phyloP scores from a whole-genome alignment of 352 stramenopile genomes.

The Phytopythium mirpurense region DNA sequence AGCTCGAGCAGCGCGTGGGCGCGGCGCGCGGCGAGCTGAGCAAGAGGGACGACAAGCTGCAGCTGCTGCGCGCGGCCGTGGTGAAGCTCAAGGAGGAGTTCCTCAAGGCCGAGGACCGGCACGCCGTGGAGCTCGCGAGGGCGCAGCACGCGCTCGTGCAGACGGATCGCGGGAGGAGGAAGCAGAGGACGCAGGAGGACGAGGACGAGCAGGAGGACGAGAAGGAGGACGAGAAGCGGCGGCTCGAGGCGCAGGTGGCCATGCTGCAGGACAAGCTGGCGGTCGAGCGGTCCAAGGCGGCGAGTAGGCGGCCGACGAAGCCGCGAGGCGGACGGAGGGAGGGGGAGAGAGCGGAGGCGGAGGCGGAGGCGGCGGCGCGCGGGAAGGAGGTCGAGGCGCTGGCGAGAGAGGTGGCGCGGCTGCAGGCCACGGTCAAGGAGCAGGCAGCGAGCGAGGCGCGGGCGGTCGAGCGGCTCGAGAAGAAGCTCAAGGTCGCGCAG shows the following conservation, averaged over 20 bases:
- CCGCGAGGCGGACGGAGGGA: conserved; percentile 12
- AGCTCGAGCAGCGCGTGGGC: conserved; percentile 41
- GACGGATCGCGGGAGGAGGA: conserved; percentile 22
- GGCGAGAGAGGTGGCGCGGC: conserved; percentile 40
- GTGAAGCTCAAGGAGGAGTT: conserved; percentile 89
- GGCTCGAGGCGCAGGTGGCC: conserved; percentile 43
- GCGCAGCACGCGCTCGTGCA: conserved; percentile 38
- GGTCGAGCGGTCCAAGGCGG: conserved; percentile 22
- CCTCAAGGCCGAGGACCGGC: conserved; percentile 73
- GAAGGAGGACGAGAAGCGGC: conserved; percentile 44
- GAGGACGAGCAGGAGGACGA: conserved; percentile 32
- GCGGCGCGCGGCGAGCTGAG: conserved; percentile 33
- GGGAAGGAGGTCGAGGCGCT: conserved; percentile 14
- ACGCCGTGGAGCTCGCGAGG: conserved; percentile 66
- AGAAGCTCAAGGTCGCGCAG: conserved; percentile 65
- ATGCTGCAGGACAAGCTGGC: conserved; percentile 67
- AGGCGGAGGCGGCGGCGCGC: conserved; percentile 18
- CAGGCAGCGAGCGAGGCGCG: conserved; percentile 41
- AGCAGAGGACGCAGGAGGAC: conserved; percentile 33
- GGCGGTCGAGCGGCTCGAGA: conserved; percentile 48
- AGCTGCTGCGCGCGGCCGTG: conserved; percentile 68
- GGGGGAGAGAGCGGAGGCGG: conserved; percentile 14
- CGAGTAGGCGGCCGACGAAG: too few relatives aligned
- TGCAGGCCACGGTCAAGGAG: conserved; percentile 57
- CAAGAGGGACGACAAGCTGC: conserved; percentile 61